These are phyloP conservation scores for Conticribra guillardii DNA, from an alignment of 108 stramenopile species.

Conservation along the genomic window DNA sequence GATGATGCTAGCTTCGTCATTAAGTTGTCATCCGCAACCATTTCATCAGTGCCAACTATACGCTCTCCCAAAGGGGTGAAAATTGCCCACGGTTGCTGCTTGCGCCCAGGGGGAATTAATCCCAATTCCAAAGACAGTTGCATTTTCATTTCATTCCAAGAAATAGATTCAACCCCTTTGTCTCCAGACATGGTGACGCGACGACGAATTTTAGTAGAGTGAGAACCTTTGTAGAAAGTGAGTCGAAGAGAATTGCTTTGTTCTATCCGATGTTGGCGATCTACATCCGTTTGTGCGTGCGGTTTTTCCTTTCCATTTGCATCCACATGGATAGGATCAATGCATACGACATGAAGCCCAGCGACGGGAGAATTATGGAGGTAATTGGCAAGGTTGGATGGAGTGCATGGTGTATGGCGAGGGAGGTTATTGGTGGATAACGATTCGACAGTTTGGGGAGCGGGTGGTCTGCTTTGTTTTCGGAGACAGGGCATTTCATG, in stretches of 20 bases:
- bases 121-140: conserved; percentile 35
- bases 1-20: conserved; percentile 32
- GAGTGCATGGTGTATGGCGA: conserved; percentile 41
- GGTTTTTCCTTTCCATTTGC: conserved; percentile 24
- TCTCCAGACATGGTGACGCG: conserved; percentile 16
- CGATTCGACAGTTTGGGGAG: not conserved
- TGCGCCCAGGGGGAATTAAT: conserved; percentile 23
- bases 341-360: conserved; percentile 61
- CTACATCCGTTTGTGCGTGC: not conserved
- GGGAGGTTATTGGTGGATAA: conserved; percentile 14
- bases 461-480: conserved; percentile 4
- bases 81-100: conserved; percentile 65
- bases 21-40: conserved; percentile 21
- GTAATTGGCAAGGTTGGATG: conserved; percentile 48
- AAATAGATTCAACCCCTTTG: conserved; percentile 4
- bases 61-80: conserved; percentile 57
- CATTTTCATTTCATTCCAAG: conserved; percentile 21
- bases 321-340: conserved; percentile 32
- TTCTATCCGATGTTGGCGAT: conserved; percentile 16
- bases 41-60: conserved; percentile 40
- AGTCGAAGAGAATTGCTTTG: conserved; percentile 33
- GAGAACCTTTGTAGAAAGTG: conserved; percentile 35
- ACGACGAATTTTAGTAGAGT: conserved; percentile 13
- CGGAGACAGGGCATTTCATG: too few species aligned
- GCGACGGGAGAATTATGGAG: conserved; percentile 52